These are phyloP conservation scores for Waltergamsia citrina DNA, from an alignment of 2,329 filamentous ascomycete species.

Conservation along the genomic window DNA sequence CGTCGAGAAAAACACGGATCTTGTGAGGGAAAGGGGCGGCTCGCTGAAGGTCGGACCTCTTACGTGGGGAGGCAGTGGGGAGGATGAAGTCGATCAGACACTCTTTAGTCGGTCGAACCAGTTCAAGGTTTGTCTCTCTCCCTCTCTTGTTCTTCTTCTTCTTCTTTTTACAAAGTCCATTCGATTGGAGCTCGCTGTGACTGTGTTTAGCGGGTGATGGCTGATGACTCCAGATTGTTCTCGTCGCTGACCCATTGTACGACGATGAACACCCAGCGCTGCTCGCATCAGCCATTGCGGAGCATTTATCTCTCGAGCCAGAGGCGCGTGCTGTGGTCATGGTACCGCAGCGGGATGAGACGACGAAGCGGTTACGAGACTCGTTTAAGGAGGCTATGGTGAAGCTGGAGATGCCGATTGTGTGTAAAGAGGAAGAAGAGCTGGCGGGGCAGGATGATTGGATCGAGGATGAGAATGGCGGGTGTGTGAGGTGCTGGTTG, in stretches of 20 bases:
- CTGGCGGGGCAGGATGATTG: constrained; percentile 67
- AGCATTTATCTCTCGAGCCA: constrained; percentile 49
- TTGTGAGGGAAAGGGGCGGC: constrained; percentile 46
- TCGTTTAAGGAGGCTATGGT: constrained; percentile 55
- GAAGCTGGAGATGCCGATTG: constrained; percentile 32
- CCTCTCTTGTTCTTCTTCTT: neutral
- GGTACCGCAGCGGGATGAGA: constrained; percentile 67
- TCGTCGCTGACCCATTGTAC: constrained; percentile 83
- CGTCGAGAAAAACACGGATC: constrained; percentile 48
- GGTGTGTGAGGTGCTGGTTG: constrained; percentile 58
- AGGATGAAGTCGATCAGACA: constrained; percentile 30
- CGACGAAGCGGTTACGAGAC: constrained; percentile 50
- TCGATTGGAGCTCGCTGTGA: too few relatives aligned
- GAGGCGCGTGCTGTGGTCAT: constrained; percentile 66
- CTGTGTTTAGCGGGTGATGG: too few relatives aligned
- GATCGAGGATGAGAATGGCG: constrained; percentile 41
- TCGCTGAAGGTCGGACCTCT: constrained; percentile 54
- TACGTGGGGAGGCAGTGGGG: constrained; percentile 56
- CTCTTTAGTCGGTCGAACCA: constrained; percentile 34
- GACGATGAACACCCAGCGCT: constrained; percentile 72
- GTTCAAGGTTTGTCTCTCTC: constrained; percentile 33
- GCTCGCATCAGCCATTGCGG: constrained; percentile 59
- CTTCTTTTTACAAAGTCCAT: too few relatives aligned
- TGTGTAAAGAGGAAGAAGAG: constrained; percentile 49
- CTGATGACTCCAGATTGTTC: constrained; percentile 45